These are phyloP conservation scores for Cercospora zeina DNA, from an alignment of 2,329 filamentous ascomycete species.

Conservation along the genomic window DNA sequence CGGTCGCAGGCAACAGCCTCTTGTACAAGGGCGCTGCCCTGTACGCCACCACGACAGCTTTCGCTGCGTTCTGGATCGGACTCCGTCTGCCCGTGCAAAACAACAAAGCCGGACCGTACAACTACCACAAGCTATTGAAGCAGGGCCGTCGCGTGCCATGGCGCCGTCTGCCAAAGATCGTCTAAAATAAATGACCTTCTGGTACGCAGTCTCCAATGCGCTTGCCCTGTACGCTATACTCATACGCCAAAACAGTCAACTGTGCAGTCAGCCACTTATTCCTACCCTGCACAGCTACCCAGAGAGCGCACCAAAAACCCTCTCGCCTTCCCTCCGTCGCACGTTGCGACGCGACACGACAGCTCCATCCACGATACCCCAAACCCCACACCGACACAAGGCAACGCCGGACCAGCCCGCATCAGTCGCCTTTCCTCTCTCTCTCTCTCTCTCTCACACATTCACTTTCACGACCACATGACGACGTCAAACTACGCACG, in stretches of 20 bases:
- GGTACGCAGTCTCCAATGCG: not conserved
- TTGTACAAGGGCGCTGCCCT: slow-evolving; percentile 37
- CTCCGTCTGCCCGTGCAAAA: slow-evolving; percentile 37
- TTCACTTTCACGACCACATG: slow-evolving; percentile 1
- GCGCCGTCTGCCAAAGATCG: slow-evolving; percentile 36
- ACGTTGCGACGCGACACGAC: not conserved
- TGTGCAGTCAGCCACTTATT: not conserved
- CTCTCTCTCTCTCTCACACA: not conserved
- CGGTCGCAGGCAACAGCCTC: slow-evolving; percentile 25
- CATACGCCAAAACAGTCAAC: not conserved
- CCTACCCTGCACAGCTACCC: not conserved
- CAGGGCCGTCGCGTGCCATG: slow-evolving; percentile 35
- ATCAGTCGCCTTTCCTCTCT: not conserved
- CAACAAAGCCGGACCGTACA: slow-evolving; percentile 38
- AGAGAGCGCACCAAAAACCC: not conserved
- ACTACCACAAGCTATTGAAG: slow-evolving; percentile 38
- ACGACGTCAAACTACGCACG: not conserved
- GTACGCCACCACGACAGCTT: slow-evolving; percentile 38
- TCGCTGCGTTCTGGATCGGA: slow-evolving; percentile 37
- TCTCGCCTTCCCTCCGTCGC: slow-evolving; percentile 1
- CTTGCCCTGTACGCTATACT: not conserved
- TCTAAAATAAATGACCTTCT: slow-evolving; percentile 29
- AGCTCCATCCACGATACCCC: not conserved
- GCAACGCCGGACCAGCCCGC: slow-evolving; percentile 1
- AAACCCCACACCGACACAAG: not conserved